phyloP scores from a whole-genome alignment of 2,329 filamentous ascomycete species.

The Pleomassaria siparia region DNA sequence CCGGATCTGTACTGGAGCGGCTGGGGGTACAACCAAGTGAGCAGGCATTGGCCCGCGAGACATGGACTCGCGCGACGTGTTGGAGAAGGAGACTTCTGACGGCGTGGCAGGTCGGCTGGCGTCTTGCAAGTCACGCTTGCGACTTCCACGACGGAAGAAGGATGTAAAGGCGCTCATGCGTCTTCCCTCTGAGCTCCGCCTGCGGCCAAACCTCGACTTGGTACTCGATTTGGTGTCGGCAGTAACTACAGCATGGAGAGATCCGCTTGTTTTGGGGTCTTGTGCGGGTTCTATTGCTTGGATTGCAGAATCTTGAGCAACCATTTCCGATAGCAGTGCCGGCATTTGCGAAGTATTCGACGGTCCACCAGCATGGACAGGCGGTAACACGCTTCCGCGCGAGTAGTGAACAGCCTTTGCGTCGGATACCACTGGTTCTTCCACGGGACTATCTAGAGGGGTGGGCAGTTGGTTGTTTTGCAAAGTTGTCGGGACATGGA shows the following conservation, averaged over 20 bases:
- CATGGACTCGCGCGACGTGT: conserved; percentile 88
- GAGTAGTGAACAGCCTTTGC: conserved; percentile 53
- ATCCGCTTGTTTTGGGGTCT: conserved; percentile 34
- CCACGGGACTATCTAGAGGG: conserved; percentile 46
- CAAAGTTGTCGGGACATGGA: conserved; percentile 19
- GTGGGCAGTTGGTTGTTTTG: conserved; percentile 34
- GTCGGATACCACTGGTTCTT: conserved; percentile 52
- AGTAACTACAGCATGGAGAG: conserved; percentile 35
- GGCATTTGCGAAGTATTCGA: conserved; percentile 58
- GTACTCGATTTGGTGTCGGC: conserved; percentile 32
- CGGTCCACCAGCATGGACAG: conserved; percentile 49
- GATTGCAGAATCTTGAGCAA: conserved; percentile 32
- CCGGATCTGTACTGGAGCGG: conserved; percentile 44
- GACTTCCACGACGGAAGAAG: conserved; percentile 70
- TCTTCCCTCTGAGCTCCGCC: conserved; percentile 39
- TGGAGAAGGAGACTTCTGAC: conserved; percentile 76
- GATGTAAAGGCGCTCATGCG: conserved; percentile 46
- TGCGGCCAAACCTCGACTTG: conserved; percentile 25
- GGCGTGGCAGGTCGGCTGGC: conserved; percentile 57
- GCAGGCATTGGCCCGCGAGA: conserved; percentile 56
- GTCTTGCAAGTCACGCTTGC: conserved; percentile 53
- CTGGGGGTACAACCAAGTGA: conserved; percentile 48
- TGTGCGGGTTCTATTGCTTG: conserved; percentile 46
- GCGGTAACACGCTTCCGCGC: conserved; percentile 50
- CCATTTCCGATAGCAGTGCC: conserved; percentile 49